Percentiles rank a stretch among this genome's conserved stretches.
Conservation (phyloP, 2,329 filamentous ascomycete species). For the Didymella segeticola region DNA sequence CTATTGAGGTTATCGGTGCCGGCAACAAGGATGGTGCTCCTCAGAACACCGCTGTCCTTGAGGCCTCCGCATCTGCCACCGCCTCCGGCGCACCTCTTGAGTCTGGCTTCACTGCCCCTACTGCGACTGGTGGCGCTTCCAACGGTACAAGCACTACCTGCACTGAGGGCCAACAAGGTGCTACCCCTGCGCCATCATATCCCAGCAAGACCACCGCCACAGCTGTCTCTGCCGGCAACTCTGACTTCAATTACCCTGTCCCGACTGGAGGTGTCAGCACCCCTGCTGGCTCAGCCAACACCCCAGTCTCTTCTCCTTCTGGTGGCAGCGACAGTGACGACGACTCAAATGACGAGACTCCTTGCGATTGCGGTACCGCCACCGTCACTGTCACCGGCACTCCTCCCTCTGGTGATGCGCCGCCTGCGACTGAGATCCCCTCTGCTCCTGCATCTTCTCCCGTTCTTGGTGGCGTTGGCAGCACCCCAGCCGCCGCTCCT, state of each 20-base stretch:
- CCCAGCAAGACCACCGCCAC: conserved; percentile 8
- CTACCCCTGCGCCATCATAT: conserved; percentile 6
- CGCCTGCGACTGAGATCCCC: conserved; percentile 22
- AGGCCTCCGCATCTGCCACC: conserved; percentile 38
- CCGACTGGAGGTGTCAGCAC: conserved; percentile 15
- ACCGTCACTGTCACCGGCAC: conserved; percentile 39
- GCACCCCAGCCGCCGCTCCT: conserved; percentile 5
- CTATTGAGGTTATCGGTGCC: conserved; percentile 54
- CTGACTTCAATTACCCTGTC: conserved; percentile 24
- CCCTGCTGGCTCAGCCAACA: conserved; percentile 6
- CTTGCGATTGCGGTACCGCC: conserved; percentile 37
- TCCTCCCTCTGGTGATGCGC: conserved; percentile 29
- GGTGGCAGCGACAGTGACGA: conserved; percentile 2
- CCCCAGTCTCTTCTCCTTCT: conserved; percentile 1
- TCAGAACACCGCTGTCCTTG: conserved; percentile 32
- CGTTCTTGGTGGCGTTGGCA: conserved; percentile 13
- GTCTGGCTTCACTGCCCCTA: conserved; percentile 33
- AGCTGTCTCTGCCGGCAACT: conserved; percentile 14
- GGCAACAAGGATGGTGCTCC: conserved; percentile 43
- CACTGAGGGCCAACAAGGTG: conserved; percentile 18
- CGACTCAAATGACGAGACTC: conserved; percentile 16
- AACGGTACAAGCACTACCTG: conserved; percentile 20
- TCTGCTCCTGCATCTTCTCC: conserved; percentile 19
- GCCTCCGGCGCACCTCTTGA: conserved; percentile 32
- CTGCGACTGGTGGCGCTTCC: conserved; percentile 15